Base-by-base conservation (phyloP, 768 basidiomycete genomes). In the Mycena polygramma region DNA sequence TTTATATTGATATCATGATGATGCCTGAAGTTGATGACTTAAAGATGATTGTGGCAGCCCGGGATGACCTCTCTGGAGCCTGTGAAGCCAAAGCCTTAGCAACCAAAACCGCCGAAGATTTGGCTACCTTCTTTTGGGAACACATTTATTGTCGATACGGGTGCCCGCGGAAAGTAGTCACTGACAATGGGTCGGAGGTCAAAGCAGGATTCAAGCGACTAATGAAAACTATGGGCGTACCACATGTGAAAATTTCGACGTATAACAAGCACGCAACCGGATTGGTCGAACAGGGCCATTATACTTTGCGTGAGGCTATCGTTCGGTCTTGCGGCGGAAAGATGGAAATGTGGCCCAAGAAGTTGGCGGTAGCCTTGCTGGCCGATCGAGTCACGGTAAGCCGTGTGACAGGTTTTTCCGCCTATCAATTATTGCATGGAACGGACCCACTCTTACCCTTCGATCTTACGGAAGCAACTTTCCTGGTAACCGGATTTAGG, bases 281-380 rank as follows among this genome's bases (percentile, higher is more conserved):
- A 39, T 73, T 82, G 14, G 80, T 84, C 0, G 81, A 84, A 74
- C 67, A 75, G 24, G 74, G 78, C 17, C 83, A 83, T 43, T 77
- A 68, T n/a, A 76, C 61, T 4, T 66, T 83, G 5, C 41, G 81
- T 6, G 80, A 83, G 63, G 78, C 78, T 0, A 46, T 82, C 11
- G 60, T 82, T 1, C 80, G 80, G 43, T 30, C 75, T 1, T 79
- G 77, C 55, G 45, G 73, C 1, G 73, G 74, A 11, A 57, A 75
- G 2, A 57, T 72, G 0, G 17, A 24, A 0, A 22, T 61, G 20
- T 81, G 80, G 79, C 77, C 75, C 7, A 11, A 57, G 70, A 5
- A 58, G 30, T 20, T 76, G 0, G 76, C 73, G 0, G 51, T 55
- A 10, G 79, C 73, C 2, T 57, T 77, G 10, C 77, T 75, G 65